Conservation (phyloP, 106 monocot species). For the Cymbidium sinense region DNA sequence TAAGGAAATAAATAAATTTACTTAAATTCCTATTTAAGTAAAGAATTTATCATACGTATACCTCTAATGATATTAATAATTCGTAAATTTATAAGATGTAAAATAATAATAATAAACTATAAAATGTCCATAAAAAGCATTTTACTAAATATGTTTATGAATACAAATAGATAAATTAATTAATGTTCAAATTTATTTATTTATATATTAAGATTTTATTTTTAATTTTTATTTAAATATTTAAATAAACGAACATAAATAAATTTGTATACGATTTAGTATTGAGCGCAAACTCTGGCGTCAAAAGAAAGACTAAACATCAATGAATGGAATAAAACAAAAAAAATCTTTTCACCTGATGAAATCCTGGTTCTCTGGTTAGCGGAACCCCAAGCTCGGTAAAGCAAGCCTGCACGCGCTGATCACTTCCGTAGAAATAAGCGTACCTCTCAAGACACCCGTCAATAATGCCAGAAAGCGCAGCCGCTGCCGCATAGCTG, state of each 20-base stretch:
- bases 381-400: conserved; percentile 70
- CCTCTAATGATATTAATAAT: too few relatives aligned
- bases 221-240: too few relatives aligned
- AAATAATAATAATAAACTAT: background rate
- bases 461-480: conserved; percentile 34
- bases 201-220: too few relatives aligned
- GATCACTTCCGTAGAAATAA: conserved; percentile 58
- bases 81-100: background rate
- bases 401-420: conserved; percentile 68
- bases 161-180: too few relatives aligned
- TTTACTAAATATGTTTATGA: too few relatives aligned
- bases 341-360: conserved; percentile 52
- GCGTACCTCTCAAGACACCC: conserved; percentile 60
- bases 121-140: too few relatives aligned
- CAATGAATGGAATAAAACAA: too few relatives aligned
- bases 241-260: too few relatives aligned
- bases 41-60: too few relatives aligned
- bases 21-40: background rate
- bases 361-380: conserved; percentile 67
- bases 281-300: too few relatives aligned
- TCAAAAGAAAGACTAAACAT: background rate
- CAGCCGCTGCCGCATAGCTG: conserved; percentile 52
- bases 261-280: too few relatives aligned
- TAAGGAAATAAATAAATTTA: background rate
- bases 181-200: too few relatives aligned